Base-by-base conservation (phyloP, 305 asterid genomes). In the Rubia tinctorum region DNA sequence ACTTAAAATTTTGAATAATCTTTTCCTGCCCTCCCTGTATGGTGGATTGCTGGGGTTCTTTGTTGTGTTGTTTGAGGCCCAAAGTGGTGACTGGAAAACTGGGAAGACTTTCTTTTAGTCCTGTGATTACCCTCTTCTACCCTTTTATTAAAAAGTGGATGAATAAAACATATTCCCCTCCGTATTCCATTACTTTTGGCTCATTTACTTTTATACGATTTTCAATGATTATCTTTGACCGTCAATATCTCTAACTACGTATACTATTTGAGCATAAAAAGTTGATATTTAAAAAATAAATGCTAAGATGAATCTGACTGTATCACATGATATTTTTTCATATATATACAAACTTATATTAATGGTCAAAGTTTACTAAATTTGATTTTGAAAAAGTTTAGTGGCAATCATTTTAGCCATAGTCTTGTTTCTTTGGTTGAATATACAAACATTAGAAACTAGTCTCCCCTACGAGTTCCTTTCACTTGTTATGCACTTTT, bases 91-190 rank as follows among this genome's bases (percentile, higher is more conserved):
- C 70, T 55, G 40, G 23, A 37, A 40, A 65, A 65, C 49, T 37
- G 49, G 49, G 11, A 10, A 37, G 69, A 56, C 70, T 75, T 55
- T 68, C 51, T 75, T 43, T 63, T 39, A 34, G 69, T 25, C 43
- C 42, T 42, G 39, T 53, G 63, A n/a, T 58, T 8, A 58, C 63
- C 79, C 79, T 75, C 34, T 75, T 75, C 74, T 75, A 60, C 71
- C 79, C 79, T 73, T 65, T 34, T 37, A 71, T 34, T 37, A 71
- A 71, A 71, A 56, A 39, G 66, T 56, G 53, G 64, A 12, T 74
- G 68, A 58, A 67, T 55, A 53, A 8, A 27, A 27, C 30, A 1
- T 27, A 27, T 2, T 27, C 2, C 30, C 30, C 1, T 2, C 30
- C n/a, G n/a, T n/a, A 27, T 27, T 1, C 30, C 30, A 27, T 27